Evolutionary conservation across 2,329 filamentous ascomycete species (phyloP), one percentile per base, ranked within the genome.

Genomic region (Fusarium sp.): DNA sequence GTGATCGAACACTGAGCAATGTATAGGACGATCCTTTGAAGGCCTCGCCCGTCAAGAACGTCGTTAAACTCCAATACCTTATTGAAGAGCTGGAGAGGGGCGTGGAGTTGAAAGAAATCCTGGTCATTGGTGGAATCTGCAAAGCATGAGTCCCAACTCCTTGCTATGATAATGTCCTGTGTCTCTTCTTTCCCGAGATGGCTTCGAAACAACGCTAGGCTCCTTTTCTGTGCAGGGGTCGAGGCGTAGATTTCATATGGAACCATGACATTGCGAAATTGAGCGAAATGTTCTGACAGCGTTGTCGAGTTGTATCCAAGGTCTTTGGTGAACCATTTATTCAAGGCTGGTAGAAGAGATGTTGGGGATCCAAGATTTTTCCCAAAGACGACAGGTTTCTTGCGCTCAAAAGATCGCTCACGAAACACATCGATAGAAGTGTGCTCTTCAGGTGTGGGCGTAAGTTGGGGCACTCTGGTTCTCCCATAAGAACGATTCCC

Each of bases 1-100:
- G 84, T 76, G 4, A 98, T 84, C 32, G 91, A 85, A 16, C 90
- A 92, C 80, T 98, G 96, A 0, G 95, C 94, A 56, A 98, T 90
- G 78, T 98, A 98, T 5, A 98, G 83, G n/a, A 84, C 80, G 4
- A 81, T 58, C 6, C 67, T 72, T 58, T 78, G 51, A 78, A 60
- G 8, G 47, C 66, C 40, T 29, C 61, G 46, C n/a, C 8, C 43
- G 8, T 30, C 34, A 52, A 67, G 75, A 69, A 12, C 49, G 24
- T 13, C 56, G 61, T 88, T 88, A 77, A 84, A 88, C 52, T 82
- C 76, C n/a, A 83, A 71, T 9, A 84, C 85, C 49, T 88, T 84
- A 18, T 91, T 79, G 48, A 97, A 88, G 34, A 95, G 84, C 40
- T 82, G 82, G 0, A 97, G 80, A 0, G 90, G 88, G 2, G 88